A percentile compares a stretch with the other conserved stretches of the same genome.
phyloP scores from a whole-genome alignment of 805 yeast species.

The Saturnispora halmiae region DNA sequence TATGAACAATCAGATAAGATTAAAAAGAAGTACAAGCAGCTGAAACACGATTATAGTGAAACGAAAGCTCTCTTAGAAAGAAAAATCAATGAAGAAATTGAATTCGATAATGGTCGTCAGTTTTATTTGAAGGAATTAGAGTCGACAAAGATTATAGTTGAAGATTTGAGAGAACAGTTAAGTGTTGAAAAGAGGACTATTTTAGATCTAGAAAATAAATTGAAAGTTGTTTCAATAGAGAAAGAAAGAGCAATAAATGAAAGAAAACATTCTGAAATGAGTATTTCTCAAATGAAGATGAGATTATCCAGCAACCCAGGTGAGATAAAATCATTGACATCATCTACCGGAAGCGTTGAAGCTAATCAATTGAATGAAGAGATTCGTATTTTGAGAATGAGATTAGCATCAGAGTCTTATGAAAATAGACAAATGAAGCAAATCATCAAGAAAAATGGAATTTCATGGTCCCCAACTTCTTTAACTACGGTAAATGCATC shows the following conservation, averaged over 20 bases:
- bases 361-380: slow-evolving; percentile 39
- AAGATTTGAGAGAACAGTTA: slow-evolving; percentile 25
- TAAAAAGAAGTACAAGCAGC: slow-evolving; percentile 27
- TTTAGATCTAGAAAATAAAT: slow-evolving; percentile 19
- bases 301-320: slow-evolving; percentile 23
- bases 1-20: slow-evolving; percentile 24
- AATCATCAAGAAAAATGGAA: slow-evolving; percentile 26
- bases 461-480: slow-evolving; percentile 8
- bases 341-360: slow-evolving; percentile 11
- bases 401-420: slow-evolving; percentile 56
- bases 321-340: slow-evolving; percentile 8
- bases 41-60: slow-evolving; percentile 39
- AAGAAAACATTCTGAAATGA: slow-evolving; percentile 27
- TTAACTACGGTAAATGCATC: slow-evolving; percentile 2
- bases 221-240: slow-evolving; percentile 26
- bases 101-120: slow-evolving; percentile 38
- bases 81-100: slow-evolving; percentile 35
- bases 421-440: slow-evolving; percentile 44
- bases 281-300: slow-evolving; percentile 26
- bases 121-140: slow-evolving; percentile 33
- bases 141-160: slow-evolving; percentile 27
- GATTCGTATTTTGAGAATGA: slow-evolving; percentile 47
- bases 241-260: slow-evolving; percentile 28
- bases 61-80: slow-evolving; percentile 35
- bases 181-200: slow-evolving; percentile 22